Conservation (phyloP, 169 alveolate species). For the Perkinsus olseni region DNA sequence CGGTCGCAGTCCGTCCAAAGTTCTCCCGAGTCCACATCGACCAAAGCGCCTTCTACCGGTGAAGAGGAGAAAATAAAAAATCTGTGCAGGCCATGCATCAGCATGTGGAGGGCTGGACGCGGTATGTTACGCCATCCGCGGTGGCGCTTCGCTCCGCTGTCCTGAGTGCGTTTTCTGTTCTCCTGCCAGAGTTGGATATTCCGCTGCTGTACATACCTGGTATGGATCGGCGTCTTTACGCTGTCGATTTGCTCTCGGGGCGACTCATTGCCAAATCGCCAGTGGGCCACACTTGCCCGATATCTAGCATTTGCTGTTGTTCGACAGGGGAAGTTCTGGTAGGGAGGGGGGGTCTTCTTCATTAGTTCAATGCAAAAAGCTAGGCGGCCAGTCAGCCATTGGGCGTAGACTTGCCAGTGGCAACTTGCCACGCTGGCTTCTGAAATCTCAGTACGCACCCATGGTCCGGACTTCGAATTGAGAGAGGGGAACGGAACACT, state of each 20-base stretch:
- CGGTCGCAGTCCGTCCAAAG: background rate
- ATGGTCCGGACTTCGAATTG: too few relatives aligned
- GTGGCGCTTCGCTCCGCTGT: background rate
- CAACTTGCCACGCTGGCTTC: too few relatives aligned
- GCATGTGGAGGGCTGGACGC: background rate
- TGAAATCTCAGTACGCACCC: too few relatives aligned
- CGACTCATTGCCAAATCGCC: background rate
- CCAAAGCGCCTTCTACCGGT: background rate
- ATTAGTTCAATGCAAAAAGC: background rate
- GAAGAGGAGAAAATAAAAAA: background rate
- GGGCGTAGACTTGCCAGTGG: too few relatives aligned
- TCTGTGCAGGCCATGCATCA: background rate
- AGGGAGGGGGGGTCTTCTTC: background rate
- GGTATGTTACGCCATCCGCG: too few relatives aligned
- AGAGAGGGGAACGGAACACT: too few relatives aligned
- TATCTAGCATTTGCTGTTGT: background rate
- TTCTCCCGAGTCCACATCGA: background rate
- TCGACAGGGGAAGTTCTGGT: background rate
- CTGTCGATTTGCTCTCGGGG: background rate
- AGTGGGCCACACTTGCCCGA: background rate
- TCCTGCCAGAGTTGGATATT: background rate
- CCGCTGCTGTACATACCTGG: background rate
- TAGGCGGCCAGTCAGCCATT: too few relatives aligned
- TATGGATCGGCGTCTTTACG: background rate
- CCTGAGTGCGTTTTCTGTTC: background rate